Percentiles rank a stretch among this genome's conserved stretches.
phyloP scores from a whole-genome alignment of 495 filamentous ascomycete genomes.

The Hypoxylon rickii region DNA sequence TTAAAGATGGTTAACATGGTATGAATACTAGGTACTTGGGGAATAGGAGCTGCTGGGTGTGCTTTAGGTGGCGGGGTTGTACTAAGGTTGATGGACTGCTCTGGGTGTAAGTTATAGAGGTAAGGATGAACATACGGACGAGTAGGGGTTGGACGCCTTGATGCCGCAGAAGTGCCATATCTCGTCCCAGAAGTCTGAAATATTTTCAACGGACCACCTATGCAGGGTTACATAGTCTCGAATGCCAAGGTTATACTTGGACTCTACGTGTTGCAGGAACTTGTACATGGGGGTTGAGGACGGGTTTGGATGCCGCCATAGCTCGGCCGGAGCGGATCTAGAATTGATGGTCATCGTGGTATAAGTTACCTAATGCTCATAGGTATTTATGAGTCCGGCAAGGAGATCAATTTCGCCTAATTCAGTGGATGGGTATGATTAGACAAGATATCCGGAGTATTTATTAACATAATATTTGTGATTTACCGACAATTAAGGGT shows the following conservation, averaged over 20 bases:
- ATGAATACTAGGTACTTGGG: neutral
- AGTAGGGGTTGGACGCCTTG: slow-evolving; percentile 65
- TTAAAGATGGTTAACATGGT: slow-evolving; percentile 5
- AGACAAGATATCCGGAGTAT: no score
- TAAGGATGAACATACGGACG: slow-evolving; percentile 52
- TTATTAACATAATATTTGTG: no score
- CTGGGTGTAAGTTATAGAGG: slow-evolving; percentile 6
- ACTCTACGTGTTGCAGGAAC: slow-evolving; percentile 70
- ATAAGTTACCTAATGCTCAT: neutral
- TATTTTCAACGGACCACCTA: slow-evolving; percentile 80
- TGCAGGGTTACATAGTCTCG: slow-evolving; percentile 71
- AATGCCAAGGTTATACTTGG: slow-evolving; percentile 66
- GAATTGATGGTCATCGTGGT: slow-evolving; percentile 36
- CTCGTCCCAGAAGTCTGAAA: slow-evolving; percentile 80
- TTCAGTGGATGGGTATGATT: no score
- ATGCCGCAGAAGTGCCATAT: slow-evolving; percentile 83
- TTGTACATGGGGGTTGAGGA: slow-evolving; percentile 68
- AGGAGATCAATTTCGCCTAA: no score
- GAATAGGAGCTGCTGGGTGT: neutral
- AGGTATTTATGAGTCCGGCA: neutral
- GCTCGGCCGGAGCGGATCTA: slow-evolving; percentile 43
- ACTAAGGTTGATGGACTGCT: no score
- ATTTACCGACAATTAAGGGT: no score
- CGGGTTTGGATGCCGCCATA: slow-evolving; percentile 76
- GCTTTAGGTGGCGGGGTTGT: neutral